Conservation (phyloP, 2,329 filamentous ascomycete genomes). For the Colletotrichum acutatum region DNA sequence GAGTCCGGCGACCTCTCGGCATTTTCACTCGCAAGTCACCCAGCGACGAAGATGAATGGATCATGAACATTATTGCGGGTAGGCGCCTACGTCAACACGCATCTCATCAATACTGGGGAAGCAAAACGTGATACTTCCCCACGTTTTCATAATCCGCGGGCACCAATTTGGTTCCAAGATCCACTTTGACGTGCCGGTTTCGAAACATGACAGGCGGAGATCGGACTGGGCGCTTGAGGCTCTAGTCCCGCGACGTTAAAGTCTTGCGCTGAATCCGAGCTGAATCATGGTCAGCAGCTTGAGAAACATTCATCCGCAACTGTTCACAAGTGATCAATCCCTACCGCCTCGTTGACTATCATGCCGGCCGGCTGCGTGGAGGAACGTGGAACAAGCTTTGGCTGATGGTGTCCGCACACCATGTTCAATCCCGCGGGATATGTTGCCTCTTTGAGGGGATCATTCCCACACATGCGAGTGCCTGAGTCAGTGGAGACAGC, state of each 20-base stretch:
- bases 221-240: neutral
- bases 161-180: neutral
- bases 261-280: too few species aligned
- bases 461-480: conserved; percentile 4
- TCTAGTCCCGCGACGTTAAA: neutral
- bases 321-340: too few species aligned
- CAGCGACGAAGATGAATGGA: too few species aligned
- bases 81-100: conserved; percentile 39
- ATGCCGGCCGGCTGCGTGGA: neutral
- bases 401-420: neutral
- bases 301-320: too few species aligned
- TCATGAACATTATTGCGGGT: neutral
- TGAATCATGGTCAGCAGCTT: too few species aligned
- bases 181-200: neutral
- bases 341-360: too few species aligned
- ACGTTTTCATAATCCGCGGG: neutral
- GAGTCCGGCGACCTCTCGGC: too few species aligned
- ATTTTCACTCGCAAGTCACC: too few species aligned
- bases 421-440: neutral
- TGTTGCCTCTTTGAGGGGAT: neutral
- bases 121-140: neutral
- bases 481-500: neutral
- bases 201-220: conserved; percentile 13
- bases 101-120: neutral
- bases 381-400: neutral